Evolutionary conservation across 2,329 filamentous ascomycete genomes (phyloP).

Genomic region (Aspergillus ochraceoroseus): DNA sequence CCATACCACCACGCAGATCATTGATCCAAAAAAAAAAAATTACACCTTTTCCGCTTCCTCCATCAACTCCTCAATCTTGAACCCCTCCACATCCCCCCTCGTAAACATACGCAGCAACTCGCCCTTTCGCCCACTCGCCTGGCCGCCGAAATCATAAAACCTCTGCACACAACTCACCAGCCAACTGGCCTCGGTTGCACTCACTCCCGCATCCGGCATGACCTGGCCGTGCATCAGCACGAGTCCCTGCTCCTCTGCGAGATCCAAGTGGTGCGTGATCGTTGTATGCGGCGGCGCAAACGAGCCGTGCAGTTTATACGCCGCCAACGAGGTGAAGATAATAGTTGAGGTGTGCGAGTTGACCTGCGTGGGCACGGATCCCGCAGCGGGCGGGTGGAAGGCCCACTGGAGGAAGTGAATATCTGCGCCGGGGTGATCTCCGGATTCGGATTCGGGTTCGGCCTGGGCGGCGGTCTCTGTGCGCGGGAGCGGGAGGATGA

Average conservation of each 20-base stretch:
- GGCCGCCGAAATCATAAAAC: slow-evolving; percentile 69
- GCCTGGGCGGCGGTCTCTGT: slow-evolving; percentile 9
- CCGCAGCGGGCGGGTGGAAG: slow-evolving; percentile 62
- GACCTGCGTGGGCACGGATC: slow-evolving; percentile 35
- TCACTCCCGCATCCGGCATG: slow-evolving; percentile 68
- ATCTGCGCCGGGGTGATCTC: slow-evolving; percentile 60
- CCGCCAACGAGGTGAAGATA: slow-evolving; percentile 88
- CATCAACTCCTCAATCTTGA: slow-evolving; percentile 77
- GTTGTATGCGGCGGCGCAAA: slow-evolving; percentile 91
- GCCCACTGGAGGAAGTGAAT: slow-evolving; percentile 97
- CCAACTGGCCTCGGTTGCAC: slow-evolving; percentile 78
- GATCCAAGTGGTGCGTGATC: slow-evolving; percentile 82
- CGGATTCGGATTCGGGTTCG: slow-evolving; percentile 25
- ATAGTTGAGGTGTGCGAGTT: slow-evolving; percentile 63
- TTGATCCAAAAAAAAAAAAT: slow-evolving; percentile 1
- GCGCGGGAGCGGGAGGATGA: slow-evolving; percentile 76
- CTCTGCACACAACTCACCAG: slow-evolving; percentile 88
- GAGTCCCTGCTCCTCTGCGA: slow-evolving; percentile 66
- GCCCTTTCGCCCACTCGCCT: slow-evolving; percentile 56
- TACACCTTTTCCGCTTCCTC: slow-evolving; percentile 81
- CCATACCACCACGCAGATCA: too few species aligned
- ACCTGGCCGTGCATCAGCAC: slow-evolving; percentile 84
- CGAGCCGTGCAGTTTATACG: slow-evolving; percentile 86
- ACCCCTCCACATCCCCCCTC: slow-evolving; percentile 64
- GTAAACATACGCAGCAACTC: slow-evolving; percentile 77